Conservation (phyloP, 345 rosid species). For the Streptanthus diversifolius region DNA sequence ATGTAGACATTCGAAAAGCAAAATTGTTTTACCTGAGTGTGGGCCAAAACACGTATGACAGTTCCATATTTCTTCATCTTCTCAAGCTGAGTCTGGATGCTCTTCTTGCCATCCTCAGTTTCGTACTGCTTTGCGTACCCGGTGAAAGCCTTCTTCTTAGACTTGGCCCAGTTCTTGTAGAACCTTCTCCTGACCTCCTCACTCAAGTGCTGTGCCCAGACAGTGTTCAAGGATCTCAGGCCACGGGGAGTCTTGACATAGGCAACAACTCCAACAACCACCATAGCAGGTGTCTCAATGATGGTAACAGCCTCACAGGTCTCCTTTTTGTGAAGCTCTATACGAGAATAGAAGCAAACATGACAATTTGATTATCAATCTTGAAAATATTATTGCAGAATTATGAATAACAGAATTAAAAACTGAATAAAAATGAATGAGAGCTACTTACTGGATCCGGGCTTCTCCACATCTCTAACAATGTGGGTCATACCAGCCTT, state of each 20-base stretch:
- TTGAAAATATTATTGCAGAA: too few species aligned
- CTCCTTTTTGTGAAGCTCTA: slow-evolving; percentile 96
- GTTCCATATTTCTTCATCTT: too few species aligned
- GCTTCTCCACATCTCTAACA: slow-evolving; percentile 84
- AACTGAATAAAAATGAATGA: not conserved
- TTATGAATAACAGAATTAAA: too few species aligned
- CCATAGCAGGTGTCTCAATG: slow-evolving; percentile 80
- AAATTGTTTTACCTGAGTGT: too few species aligned
- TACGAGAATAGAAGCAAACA: not conserved
- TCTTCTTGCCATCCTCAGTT: too few species aligned
- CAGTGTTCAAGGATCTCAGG: slow-evolving; percentile 68
- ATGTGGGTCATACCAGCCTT: slow-evolving; percentile 96
- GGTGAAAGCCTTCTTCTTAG: slow-evolving; percentile 94
- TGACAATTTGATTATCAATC: not conserved
- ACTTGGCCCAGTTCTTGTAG: slow-evolving; percentile 88
- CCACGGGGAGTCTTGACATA: slow-evolving; percentile 80
- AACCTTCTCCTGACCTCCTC: slow-evolving; percentile 84
- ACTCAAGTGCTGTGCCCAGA: slow-evolving; percentile 91
- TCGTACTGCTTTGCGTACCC: too few species aligned
- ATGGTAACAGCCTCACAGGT: slow-evolving; percentile 88
- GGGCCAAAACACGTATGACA: too few species aligned
- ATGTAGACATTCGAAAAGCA: too few species aligned
- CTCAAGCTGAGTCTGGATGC: too few species aligned
- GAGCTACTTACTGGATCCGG: slow-evolving; percentile 69
- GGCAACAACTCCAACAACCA: slow-evolving; percentile 84